phyloP scores from a whole-genome alignment of 192 early-diverging fungal species.

The Piromyces finnis region DNA sequence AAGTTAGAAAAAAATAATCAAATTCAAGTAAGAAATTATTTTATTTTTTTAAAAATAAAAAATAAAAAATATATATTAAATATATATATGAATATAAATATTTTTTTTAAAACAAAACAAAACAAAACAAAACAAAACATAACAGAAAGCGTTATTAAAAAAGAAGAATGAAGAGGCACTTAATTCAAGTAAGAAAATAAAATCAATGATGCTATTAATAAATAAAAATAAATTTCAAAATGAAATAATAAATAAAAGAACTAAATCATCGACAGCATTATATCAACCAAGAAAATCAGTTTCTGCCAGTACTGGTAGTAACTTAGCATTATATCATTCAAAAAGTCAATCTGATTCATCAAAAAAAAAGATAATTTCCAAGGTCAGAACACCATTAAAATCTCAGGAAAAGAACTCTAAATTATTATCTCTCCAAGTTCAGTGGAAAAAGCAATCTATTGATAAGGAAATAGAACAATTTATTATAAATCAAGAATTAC shows the following conservation, averaged over 20 bases:
- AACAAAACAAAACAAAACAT: too few species aligned
- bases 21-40: neutral
- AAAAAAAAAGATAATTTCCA: neutral
- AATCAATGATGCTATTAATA: neutral
- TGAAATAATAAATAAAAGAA: neutral
- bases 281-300: neutral
- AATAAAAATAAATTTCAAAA: neutral
- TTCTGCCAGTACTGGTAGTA: neutral
- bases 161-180: neutral
- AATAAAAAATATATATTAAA: too few species aligned
- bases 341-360: neutral
- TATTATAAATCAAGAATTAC: neutral
- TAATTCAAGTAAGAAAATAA: neutral
- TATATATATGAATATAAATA: too few species aligned
- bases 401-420: neutral
- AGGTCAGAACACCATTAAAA: neutral
- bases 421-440: neutral
- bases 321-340: neutral
- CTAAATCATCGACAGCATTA: neutral
- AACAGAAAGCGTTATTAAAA: neutral
- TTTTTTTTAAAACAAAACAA: too few species aligned
- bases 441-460: neutral
- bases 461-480: neutral
- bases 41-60: too few species aligned
- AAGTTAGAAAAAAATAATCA: neutral